Conservation (phyloP, 805 yeast species). For the Candida maltosa region DNA sequence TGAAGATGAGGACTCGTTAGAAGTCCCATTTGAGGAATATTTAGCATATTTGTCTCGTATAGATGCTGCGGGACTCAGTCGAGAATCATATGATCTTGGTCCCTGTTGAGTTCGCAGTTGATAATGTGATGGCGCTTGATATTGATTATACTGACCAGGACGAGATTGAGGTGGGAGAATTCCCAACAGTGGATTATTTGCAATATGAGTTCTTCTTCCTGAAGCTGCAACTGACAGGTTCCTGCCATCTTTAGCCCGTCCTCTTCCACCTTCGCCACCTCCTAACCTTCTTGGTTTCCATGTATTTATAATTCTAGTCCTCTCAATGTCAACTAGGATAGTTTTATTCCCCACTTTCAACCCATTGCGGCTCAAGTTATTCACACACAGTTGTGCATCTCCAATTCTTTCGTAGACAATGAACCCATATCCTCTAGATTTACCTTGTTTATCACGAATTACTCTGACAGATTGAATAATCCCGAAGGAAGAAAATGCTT, state of each 20-base stretch:
- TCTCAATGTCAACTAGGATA: constrained; percentile 67
- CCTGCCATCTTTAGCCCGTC: constrained; percentile 42
- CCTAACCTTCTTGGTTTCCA: constrained; percentile 80
- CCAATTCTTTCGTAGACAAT: constrained; percentile 59
- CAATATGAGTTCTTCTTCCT: constrained; percentile 22
- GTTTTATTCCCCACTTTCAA: constrained; percentile 45
- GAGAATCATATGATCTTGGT: constrained; percentile 5
- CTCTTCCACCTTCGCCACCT: constrained; percentile 91
- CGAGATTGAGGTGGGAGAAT: background rate
- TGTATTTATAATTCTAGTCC: constrained; percentile 61
- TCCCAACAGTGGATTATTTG: constrained; percentile 12
- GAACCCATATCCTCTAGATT: constrained; percentile 82
- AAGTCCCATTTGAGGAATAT: constrained; percentile 9
- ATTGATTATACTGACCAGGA: constrained; percentile 1
- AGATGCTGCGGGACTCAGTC: constrained; percentile 20
- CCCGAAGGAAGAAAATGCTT: constrained; percentile 63
- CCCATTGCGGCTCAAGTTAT: constrained; percentile 49
- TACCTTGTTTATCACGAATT: constrained; percentile 36
- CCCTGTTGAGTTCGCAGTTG: constrained; percentile 12
- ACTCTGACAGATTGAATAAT: constrained; percentile 54
- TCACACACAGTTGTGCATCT: constrained; percentile 61
- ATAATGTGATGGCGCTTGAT: constrained; percentile 5
- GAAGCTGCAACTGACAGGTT: constrained; percentile 33
- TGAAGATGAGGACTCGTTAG: background rate
- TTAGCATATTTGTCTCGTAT: constrained; percentile 21